These are phyloP conservation scores for Russula olivacea DNA, from an alignment of 768 basidiomycete species.

Conservation along the genomic window DNA sequence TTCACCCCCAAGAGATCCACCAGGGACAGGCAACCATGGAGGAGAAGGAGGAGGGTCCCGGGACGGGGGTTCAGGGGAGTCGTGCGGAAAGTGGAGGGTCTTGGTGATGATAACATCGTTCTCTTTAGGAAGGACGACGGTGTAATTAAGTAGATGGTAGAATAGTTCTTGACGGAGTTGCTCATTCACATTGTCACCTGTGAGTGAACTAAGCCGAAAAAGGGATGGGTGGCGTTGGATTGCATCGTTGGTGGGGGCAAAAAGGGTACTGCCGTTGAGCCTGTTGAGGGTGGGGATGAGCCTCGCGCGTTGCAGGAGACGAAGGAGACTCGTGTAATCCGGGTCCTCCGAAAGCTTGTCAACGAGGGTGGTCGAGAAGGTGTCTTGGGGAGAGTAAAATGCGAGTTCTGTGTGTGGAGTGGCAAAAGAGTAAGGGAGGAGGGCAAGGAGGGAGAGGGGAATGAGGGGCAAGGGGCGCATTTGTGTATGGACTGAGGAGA, in stretches of 20 bases:
- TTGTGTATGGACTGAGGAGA: constrained; percentile 12
- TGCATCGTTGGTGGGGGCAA: constrained; percentile 95
- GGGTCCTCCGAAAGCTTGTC: constrained; percentile 70
- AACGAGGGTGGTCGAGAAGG: constrained; percentile 56
- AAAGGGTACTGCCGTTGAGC: constrained; percentile 77
- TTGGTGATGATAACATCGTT: constrained; percentile 40
- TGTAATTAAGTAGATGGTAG: constrained; percentile 88
- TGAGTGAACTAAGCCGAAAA: constrained; percentile 35
- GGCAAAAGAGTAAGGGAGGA: constrained; percentile 36
- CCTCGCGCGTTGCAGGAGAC: constrained; percentile 73
- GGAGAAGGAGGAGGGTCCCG: constrained; percentile 64
- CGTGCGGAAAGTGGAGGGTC: constrained; percentile 71
- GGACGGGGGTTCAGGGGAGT: constrained; percentile 53
- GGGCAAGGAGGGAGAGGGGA: constrained; percentile 24
- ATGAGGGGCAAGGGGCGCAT: constrained; percentile 10
- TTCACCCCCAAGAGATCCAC: constrained; percentile 72
- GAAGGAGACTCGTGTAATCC: constrained; percentile 71
- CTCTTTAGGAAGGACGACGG: constrained; percentile 45
- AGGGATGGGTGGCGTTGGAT: constrained; percentile 47
- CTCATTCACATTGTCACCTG: constrained; percentile 77
- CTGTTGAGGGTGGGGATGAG: constrained; percentile 90
- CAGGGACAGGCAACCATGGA: constrained; percentile 82
- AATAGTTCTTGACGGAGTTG: constrained; percentile 85
- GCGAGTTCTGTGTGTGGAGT: constrained; percentile 37
- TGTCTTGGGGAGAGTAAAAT: constrained; percentile 27